Evolutionary conservation across 2,329 filamentous ascomycete species (phyloP).

Genomic region (Endocalyx cinctus): DNA sequence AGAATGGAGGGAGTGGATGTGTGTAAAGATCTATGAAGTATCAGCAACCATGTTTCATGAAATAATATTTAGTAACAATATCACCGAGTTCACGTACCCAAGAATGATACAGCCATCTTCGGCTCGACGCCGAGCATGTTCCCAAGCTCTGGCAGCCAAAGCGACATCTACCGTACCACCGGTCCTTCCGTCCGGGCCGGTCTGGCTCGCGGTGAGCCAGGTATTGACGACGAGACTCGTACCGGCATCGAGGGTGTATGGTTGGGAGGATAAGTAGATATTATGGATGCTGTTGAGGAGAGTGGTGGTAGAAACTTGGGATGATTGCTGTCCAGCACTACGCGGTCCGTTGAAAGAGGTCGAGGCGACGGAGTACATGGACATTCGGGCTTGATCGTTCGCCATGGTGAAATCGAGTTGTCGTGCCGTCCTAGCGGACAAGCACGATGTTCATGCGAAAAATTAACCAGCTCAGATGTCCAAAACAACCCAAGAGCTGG

Average conservation of each 20-base stretch:
- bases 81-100: conserved; percentile 56
- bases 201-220: conserved; percentile 77
- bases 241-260: conserved; percentile 84
- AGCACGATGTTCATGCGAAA: conserved; percentile 28
- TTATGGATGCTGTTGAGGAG: conserved; percentile 89
- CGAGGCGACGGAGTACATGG: conserved; percentile 64
- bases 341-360: conserved; percentile 56
- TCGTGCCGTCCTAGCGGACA: conserved; percentile 37
- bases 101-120: conserved; percentile 93
- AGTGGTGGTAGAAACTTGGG: conserved; percentile 87
- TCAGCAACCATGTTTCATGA: too few species aligned
- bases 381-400: conserved; percentile 51
- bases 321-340: conserved; percentile 60
- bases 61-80: too few species aligned
- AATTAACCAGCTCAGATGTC: too few species aligned
- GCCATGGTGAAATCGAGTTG: conserved; percentile 43
- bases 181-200: conserved; percentile 61
- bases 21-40: conserved; percentile 68
- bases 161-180: conserved; percentile 78
- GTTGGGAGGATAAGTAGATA: conserved; percentile 73
- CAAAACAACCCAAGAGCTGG: too few species aligned
- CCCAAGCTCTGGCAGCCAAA: conserved; percentile 81
- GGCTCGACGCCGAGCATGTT: conserved; percentile 88
- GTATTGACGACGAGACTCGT: conserved; percentile 94
- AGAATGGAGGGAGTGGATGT: conserved; percentile 82